Conservation (phyloP, 108 stramenopile genomes). For the Cyclotella cryptica region DNA sequence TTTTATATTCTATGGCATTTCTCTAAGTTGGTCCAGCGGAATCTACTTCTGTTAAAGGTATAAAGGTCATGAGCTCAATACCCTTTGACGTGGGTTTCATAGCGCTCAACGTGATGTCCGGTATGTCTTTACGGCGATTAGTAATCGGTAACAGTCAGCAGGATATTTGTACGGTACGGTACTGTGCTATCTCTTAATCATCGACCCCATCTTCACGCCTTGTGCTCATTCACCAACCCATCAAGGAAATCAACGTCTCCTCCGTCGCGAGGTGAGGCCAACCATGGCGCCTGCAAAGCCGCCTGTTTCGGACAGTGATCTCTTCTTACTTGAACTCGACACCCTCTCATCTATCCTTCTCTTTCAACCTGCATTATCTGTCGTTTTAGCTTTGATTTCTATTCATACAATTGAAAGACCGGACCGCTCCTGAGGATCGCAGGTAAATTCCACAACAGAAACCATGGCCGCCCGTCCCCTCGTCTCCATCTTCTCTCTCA, state of each 20-base stretch:
- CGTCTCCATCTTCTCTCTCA: constrained; percentile 94
- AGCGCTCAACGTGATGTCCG: background rate
- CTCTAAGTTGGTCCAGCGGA: too few species aligned
- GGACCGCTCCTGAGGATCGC: constrained; percentile 72
- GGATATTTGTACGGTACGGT: too few species aligned
- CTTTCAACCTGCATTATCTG: background rate
- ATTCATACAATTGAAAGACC: constrained; percentile 41
- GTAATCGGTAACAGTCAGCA: background rate
- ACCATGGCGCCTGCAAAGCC: background rate
- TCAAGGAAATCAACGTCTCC: background rate
- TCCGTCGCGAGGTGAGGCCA: background rate
- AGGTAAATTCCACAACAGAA: constrained; percentile 20
- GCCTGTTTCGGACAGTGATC: background rate
- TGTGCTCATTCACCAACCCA: background rate
- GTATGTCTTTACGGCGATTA: background rate
- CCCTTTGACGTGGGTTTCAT: background rate
- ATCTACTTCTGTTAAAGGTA: too few species aligned
- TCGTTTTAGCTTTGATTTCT: constrained; percentile 16
- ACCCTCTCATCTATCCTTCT: background rate
- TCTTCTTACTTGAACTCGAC: background rate
- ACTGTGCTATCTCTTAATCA: too few species aligned
- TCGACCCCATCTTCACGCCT: background rate
- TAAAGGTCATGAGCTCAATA: background rate
- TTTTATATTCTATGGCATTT: too few species aligned
- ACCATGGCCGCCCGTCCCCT: constrained; percentile 95